Evolutionary conservation across 1,284 basidiomycete species (phyloP), one percentile per base, ranked within the genome.

Genomic region (Puccinia horiana): DNA sequence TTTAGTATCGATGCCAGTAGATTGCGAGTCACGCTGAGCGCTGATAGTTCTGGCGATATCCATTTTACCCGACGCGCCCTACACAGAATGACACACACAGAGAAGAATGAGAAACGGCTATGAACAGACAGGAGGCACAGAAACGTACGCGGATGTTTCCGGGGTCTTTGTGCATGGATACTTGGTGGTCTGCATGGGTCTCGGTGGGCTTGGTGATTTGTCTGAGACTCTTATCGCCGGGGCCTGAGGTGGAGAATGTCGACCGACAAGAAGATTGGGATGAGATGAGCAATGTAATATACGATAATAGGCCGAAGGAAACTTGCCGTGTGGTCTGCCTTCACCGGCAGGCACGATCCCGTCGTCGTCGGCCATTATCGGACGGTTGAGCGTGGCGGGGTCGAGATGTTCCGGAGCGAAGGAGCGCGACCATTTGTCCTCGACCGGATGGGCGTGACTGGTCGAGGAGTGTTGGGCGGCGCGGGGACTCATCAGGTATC

Each of bases 381-480:
- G 74, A 32, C 74, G 6, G 58, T 76, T 76, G 26, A 76, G 58
- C 26, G 42, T 76, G 32, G 35, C 54, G 6, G 74, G 1, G 35
- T 76, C 29, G 23, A 76, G 56, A 37, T 76, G 37, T 35, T 76
- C 74, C 14, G 35, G 56, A 8, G 42, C 58, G 11, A 76, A 61
- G 11, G 74, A 76, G 44, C 74, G 74, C 11, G 74, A 42, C 74
- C 74, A 76, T 44, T n/a, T 40, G 56, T 76, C 74, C 6, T 54
- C 54, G 35, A 76, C 74, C 11, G 74, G 74, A 58, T 76, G 54
- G 8, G 74, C 74, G 56, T 76, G 74, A 42, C 74, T 63, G 18
- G 74, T 76, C 18, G 74, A 76, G 11, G 74, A 76, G 56, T 76
- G 74, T 26, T 76, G 54, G 54, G 74, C 54, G 1, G 56, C 74